These are phyloP conservation scores for Amanita fuliginea DNA, from an alignment of 768 basidiomycete species.

Conservation along the genomic window DNA sequence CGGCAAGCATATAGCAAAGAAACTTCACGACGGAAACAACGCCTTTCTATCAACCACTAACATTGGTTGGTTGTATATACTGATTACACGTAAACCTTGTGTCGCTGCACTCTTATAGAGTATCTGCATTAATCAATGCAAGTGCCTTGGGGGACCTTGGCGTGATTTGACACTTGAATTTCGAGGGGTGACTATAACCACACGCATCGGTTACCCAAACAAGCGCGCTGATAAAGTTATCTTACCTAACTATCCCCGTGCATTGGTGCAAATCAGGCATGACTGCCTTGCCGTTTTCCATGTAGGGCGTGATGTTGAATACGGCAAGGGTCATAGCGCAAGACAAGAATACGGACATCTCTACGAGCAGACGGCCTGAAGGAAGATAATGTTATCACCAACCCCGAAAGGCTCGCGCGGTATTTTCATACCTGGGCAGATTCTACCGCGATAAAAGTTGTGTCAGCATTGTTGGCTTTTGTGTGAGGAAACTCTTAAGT, in stretches of 20 bases:
- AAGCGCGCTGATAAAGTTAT: neutral
- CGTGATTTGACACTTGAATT: constrained; percentile 14
- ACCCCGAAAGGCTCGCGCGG: neutral
- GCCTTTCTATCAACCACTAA: no score
- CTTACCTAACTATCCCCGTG: constrained; percentile 35
- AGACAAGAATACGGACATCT: constrained; percentile 30
- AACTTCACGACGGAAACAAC: no score
- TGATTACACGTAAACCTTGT: neutral
- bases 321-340: constrained; percentile 28
- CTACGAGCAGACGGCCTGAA: constrained; percentile 18
- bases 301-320: constrained; percentile 24
- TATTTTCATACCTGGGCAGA: constrained; percentile 21
- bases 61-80: no score
- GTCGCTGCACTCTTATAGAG: no score
- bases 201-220: neutral
- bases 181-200: constrained; percentile 13
- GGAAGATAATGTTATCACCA: neutral
- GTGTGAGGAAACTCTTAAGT: constrained; percentile 4
- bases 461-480: neutral
- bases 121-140: constrained; percentile 10
- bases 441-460: constrained; percentile 11
- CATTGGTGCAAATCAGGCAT: constrained; percentile 29
- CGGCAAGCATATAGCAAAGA: constrained; percentile 39
- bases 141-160: constrained; percentile 9
- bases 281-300: constrained; percentile 16